Evolutionary conservation across 2,329 filamentous ascomycete genomes (phyloP).

Genomic region (Lecanosticta acicola): DNA sequence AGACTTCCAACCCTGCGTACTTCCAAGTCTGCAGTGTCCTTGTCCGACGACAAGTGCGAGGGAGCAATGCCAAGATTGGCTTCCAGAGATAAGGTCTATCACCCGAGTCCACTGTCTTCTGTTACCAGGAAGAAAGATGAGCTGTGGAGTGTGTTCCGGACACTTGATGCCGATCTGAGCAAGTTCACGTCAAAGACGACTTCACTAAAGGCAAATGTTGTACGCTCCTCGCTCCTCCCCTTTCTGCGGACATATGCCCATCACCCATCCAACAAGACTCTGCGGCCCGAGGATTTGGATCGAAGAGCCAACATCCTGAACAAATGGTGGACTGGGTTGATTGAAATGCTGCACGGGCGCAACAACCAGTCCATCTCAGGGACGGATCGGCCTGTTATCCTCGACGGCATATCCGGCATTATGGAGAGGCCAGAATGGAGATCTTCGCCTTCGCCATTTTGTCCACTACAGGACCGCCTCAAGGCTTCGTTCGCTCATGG

Average conservation of each 20-base stretch:
- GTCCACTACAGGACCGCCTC: constrained; percentile 54
- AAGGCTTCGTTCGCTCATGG: constrained; percentile 41
- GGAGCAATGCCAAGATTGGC: constrained; percentile 40
- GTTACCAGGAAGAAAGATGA: constrained; percentile 59
- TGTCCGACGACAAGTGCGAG: constrained; percentile 21
- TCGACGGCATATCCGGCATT: constrained; percentile 72
- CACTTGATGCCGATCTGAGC: constrained; percentile 62
- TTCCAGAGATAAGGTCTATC: constrained; percentile 32
- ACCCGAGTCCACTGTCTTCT: constrained; percentile 13
- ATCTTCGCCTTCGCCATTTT: constrained; percentile 61
- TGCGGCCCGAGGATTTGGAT: constrained; percentile 78
- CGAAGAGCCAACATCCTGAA: constrained; percentile 72
- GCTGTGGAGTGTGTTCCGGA: constrained; percentile 62
- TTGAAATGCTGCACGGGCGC: constrained; percentile 74
- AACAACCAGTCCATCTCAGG: constrained; percentile 73
- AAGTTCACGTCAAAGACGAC: constrained; percentile 72
- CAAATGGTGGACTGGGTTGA: constrained; percentile 81
- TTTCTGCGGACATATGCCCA: constrained; percentile 67
- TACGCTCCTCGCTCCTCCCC: constrained; percentile 66
- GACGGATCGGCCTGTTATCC: constrained; percentile 72
- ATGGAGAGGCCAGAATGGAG: constrained; percentile 91
- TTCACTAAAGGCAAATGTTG: constrained; percentile 66
- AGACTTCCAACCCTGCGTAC: constrained; percentile 37
- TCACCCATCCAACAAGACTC: constrained; percentile 59
- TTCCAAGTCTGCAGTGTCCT: constrained; percentile 2